Base-by-base conservation (phyloP, 2,329 filamentous ascomycete genomes). In the Lachnellula hyalina region DNA sequence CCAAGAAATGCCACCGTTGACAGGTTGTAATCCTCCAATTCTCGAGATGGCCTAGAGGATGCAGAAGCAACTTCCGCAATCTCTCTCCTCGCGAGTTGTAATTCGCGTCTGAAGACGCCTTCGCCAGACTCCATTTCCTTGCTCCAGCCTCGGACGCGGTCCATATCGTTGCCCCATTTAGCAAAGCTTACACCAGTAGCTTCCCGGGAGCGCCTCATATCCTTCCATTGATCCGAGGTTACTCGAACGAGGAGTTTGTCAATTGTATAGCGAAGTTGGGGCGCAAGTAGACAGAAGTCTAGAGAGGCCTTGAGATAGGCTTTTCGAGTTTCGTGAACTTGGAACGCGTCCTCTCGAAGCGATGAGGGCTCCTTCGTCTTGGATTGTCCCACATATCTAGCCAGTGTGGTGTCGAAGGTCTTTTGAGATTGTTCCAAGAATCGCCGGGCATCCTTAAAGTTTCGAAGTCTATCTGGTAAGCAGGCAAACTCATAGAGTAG, bases 121-220 rank as follows among this genome's bases (percentile, higher is more conserved):
- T 97, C 94, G n/a, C 87, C 86, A 49, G 84, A 80, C 72, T 96
- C 93, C 89, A 99, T 93, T 70, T 96, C 91, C 67, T 87, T 89
- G 54, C 89, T 87, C 94, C 94, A 99, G 34, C 92, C 91, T 57
- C 87, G 85, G 52, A 99, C 86, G 19, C 94, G 84, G 61, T 96
- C 92, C 80, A 99, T 91, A 70, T 97, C 94, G 28, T 79, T 75
- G 14, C 79, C 82, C 78, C 84, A 90, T 61, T 84, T 84, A 3
- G 79, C 77, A 49, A 92, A 86, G 32, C 77, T 74, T 6, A 73
- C 79, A 17, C 77, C 76, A 17, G 84, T 81, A 2, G 81, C 77
- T 52, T 93, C 89, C 50, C 87, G 78, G 1, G 86, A 81, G 3
- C 79, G 75, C 65, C 84, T 88, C 79, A 96, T 86, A 68, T 97